Base-by-base conservation (phyloP, 2,329 filamentous ascomycete species). In the Biscogniauxia sp. region DNA sequence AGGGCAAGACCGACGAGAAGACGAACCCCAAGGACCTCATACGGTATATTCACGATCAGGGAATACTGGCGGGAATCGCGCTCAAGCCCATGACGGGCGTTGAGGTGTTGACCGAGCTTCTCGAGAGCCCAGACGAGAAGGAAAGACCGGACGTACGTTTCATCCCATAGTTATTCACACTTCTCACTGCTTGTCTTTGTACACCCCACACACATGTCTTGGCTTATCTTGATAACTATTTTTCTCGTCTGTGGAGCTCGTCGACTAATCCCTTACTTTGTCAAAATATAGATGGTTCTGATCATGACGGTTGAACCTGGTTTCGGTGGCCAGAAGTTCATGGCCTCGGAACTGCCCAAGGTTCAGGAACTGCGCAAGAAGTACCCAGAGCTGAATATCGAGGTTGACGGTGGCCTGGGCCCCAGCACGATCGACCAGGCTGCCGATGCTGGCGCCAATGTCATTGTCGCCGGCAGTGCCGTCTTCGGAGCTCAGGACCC, bases 301-400 rank as follows among this genome's bases (percentile, higher is more conserved):
- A 86, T 99, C 62, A 99, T 99, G 95, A 99, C 95, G 1, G 95
- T 99, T 51, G 87, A 99, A 78, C 95, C 95, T 52, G 95, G 95
- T 53, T 99, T 99, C 73, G 95, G 95, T 64, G 95, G 95, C 6
- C 95, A 99, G 75, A 97, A 97, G 74, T 99, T 99, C 82, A 98
- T 98, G 93, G 88, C 92, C 13, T 92, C 91, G 6, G 92, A 97
- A 79, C 86, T 99, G 68, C 93, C 94, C 73, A 99, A 99, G 80
- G 95, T 99, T 23, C 79, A 89, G 67, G 92, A 89, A 49, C 82
- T 99, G 68, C 87, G 95, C 62, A 80, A 88, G 73, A 87, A 86
- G 71, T 99, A 98, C 75, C 94, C 95, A 2, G 85, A 97, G 5
- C 80, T 99, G 64, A 95, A 97, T 79, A 99, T 99, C 70, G 95